phyloP scores from a whole-genome alignment of 1,284 basidiomycete genomes.

The Heterobasidion irregulare region DNA sequence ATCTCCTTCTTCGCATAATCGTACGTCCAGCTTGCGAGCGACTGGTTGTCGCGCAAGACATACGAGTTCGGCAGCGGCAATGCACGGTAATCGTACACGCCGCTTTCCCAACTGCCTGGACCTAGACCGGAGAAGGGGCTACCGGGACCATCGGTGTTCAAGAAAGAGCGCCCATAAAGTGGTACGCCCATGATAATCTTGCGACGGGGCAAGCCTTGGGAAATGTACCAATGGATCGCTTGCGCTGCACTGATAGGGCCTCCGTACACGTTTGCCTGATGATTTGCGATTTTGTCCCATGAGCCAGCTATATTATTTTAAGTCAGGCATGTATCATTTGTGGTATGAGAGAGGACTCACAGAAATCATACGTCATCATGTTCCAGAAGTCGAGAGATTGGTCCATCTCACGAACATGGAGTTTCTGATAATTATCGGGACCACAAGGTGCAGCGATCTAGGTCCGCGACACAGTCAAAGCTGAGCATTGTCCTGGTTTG shows the following conservation, averaged over 20 bases:
- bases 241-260: constrained; percentile 56
- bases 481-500: background rate
- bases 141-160: constrained; percentile 79
- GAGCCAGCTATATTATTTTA: constrained; percentile 53
- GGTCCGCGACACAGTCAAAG: constrained; percentile 1
- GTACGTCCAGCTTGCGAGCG: constrained; percentile 68
- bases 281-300: constrained; percentile 72
- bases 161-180: constrained; percentile 88
- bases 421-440: constrained; percentile 73
- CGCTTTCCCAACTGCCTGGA: constrained; percentile 67
- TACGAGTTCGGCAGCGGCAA: constrained; percentile 67
- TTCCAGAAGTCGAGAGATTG: constrained; percentile 91
- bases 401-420: constrained; percentile 83
- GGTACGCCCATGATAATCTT: constrained; percentile 90
- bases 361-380: constrained; percentile 87
- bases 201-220: constrained; percentile 62
- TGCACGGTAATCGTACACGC: constrained; percentile 76
- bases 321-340: background rate
- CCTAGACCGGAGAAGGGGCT: constrained; percentile 72
- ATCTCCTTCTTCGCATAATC: constrained; percentile 63
- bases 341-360: constrained; percentile 29
- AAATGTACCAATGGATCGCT: constrained; percentile 69
- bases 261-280: constrained; percentile 85
- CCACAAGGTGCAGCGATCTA: constrained; percentile 93
- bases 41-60: constrained; percentile 47